phyloP scores from a whole-genome alignment of 805 yeast genomes.

The Martiniozyma abietophila region DNA sequence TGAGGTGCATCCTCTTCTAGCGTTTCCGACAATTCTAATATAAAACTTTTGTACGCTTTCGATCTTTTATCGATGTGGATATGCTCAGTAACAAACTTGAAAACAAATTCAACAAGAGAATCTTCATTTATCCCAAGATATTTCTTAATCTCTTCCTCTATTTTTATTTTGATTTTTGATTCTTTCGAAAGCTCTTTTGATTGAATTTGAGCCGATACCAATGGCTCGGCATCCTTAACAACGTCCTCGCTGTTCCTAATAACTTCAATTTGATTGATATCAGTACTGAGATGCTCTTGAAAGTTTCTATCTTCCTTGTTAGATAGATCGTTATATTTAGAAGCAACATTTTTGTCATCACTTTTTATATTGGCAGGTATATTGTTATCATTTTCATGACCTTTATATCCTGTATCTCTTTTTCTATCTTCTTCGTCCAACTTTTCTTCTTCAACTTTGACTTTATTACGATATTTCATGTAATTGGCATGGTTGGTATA shows the following conservation, averaged over 20 bases:
- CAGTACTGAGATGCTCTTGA: no score
- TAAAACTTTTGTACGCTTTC: constrained; percentile 27
- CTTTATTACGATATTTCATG: constrained; percentile 29
- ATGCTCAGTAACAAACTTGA: constrained; percentile 29
- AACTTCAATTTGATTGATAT: no score
- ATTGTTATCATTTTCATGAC: background rate
- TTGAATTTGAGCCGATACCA: no score
- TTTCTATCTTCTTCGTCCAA: constrained; percentile 27
- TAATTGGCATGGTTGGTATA: constrained; percentile 36
- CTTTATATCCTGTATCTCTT: background rate
- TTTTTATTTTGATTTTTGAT: constrained; percentile 25
- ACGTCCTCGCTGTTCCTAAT: no score
- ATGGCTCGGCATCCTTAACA: no score
- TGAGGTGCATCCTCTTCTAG: constrained; percentile 35
- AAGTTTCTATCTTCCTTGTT: no score
- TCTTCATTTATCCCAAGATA: constrained; percentile 46
- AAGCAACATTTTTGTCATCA: no score
- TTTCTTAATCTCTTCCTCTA: constrained; percentile 39
- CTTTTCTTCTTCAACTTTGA: constrained; percentile 30
- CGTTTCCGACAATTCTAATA: constrained; percentile 39
- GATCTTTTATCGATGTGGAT: constrained; percentile 21
- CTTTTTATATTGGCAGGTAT: background rate
- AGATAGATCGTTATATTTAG: no score
- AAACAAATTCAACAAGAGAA: constrained; percentile 36
- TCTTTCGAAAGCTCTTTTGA: background rate